Conservation (phyloP, 1,284 basidiomycete genomes). For the Cryptococcus sp. region DNA sequence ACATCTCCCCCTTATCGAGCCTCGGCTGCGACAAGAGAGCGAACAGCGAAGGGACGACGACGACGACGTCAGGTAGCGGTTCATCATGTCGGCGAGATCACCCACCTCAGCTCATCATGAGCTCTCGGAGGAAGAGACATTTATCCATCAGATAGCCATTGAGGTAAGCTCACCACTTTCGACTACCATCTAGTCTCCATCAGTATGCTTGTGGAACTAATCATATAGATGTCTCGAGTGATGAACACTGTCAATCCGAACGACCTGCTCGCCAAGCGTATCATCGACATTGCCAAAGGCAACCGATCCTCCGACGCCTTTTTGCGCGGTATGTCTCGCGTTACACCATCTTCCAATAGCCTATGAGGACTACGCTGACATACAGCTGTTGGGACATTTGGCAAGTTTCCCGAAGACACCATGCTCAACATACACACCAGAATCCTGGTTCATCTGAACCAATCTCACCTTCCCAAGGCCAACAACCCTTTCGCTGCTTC, state of each 20-base stretch:
- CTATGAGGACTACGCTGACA: not conserved
- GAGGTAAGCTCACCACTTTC: conserved; percentile 29
- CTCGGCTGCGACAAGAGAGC: no score
- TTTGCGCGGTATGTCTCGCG: conserved; percentile 50
- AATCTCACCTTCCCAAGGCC: conserved; percentile 34
- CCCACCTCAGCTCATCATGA: conserved; percentile 3
- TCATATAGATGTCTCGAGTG: conserved; percentile 62
- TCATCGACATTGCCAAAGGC: conserved; percentile 71
- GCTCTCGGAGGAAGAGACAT: conserved; percentile 48
- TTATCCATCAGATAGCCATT: conserved; percentile 70
- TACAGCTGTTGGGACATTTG: conserved; percentile 71
- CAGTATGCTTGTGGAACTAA: not conserved
- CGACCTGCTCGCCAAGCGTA: conserved; percentile 68
- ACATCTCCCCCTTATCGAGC: no score
- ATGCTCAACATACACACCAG: conserved; percentile 57
- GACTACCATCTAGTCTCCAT: not conserved
- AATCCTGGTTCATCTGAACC: conserved; percentile 59
- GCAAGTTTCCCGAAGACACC: conserved; percentile 69
- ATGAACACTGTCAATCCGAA: conserved; percentile 76
- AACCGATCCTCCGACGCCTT: conserved; percentile 60
- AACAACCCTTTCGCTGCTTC: no score
- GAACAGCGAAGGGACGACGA: no score
- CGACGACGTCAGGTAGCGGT: no score
- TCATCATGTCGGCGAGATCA: conserved; percentile 19
- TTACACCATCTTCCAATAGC: no score